phyloP scores from a whole-genome alignment of 306 rosid species.

The Dalbergia oliveri region DNA sequence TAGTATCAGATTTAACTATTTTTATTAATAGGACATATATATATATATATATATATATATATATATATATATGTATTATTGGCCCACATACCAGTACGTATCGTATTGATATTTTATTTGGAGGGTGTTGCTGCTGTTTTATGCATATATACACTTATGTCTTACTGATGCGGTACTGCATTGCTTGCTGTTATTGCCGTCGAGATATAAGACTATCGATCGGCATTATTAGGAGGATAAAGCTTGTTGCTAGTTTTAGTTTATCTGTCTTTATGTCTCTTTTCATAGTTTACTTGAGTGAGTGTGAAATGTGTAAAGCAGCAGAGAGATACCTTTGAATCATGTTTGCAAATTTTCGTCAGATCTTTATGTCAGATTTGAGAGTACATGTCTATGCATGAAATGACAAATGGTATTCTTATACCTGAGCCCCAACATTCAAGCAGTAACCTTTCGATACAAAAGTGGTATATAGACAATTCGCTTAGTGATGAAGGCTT shows the following conservation, averaged over 20 bases:
- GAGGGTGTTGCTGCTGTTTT: too few species aligned
- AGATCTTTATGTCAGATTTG: constrained; percentile 51
- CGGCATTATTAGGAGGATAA: constrained; percentile 15
- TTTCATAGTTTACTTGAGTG: constrained; percentile 36
- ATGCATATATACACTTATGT: background rate
- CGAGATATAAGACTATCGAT: background rate
- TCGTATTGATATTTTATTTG: too few species aligned
- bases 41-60: too few species aligned
- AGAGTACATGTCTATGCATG: constrained; percentile 47
- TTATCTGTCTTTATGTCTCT: background rate
- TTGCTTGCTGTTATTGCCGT: background rate
- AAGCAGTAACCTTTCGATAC: background rate
- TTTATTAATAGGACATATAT: too few species aligned
- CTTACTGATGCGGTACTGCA: background rate
- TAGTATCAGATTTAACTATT: too few species aligned
- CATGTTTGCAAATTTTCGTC: constrained; percentile 46
- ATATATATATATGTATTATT: too few species aligned
- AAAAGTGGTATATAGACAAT: constrained; percentile 4
- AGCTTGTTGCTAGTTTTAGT: background rate
- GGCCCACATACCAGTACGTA: too few species aligned
- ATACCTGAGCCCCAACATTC: constrained; percentile 27
- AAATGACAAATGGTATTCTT: constrained; percentile 47
- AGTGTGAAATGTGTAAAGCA: constrained; percentile 13
- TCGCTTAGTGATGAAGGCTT: constrained; percentile 25
- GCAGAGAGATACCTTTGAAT: constrained; percentile 45